Percentiles rank a stretch among this genome's conserved stretches.
Evolutionary conservation across 1,284 basidiomycete species (phyloP).

Genomic region (Boletus nobilissimus): DNA sequence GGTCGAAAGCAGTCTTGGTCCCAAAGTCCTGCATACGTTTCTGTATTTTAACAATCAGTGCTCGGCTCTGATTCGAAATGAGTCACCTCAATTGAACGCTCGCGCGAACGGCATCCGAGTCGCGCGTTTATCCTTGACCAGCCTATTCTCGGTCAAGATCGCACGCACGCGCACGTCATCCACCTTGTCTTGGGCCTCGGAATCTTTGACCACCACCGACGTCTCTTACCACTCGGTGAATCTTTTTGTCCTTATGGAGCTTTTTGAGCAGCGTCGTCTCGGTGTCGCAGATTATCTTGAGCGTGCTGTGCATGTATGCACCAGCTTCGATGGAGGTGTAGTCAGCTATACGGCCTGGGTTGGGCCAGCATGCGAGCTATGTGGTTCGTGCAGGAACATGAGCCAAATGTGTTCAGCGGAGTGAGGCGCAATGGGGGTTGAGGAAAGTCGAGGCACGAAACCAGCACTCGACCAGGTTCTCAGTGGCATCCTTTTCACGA

Average conservation of each 20-base stretch:
- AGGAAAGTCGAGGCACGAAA: constrained; percentile 85
- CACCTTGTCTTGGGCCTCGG: constrained; percentile 68
- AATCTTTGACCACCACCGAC: constrained; percentile 82
- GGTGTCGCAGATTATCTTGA: constrained; percentile 91
- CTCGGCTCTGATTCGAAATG: neutral
- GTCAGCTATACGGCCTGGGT: constrained; percentile 66
- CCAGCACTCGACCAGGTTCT: constrained; percentile 83
- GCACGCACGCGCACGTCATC: constrained; percentile 87
- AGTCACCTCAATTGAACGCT: constrained; percentile 84
- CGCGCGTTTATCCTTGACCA: constrained; percentile 96
- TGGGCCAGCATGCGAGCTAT: constrained; percentile 87
- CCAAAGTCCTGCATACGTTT: constrained; percentile 90
- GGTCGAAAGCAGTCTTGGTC: constrained; percentile 83
- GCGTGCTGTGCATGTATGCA: constrained; percentile 86
- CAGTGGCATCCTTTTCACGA: too few relatives aligned
- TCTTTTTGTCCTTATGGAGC: constrained; percentile 71
- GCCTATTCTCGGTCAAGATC: constrained; percentile 73
- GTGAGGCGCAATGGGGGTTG: constrained; percentile 92
- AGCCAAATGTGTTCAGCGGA: constrained; percentile 94
- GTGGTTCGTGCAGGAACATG: constrained; percentile 76
- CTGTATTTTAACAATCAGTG: constrained; percentile 57
- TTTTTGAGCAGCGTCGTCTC: constrained; percentile 85
- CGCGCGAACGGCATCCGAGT: constrained; percentile 98
- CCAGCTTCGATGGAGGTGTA: constrained; percentile 75
- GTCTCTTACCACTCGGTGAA: constrained; percentile 96